Percentiles rank a stretch among this genome's conserved stretches.
These are phyloP conservation scores for Fusarium buharicum DNA, from an alignment of 2,329 filamentous ascomycete species.

Conservation along the genomic window DNA sequence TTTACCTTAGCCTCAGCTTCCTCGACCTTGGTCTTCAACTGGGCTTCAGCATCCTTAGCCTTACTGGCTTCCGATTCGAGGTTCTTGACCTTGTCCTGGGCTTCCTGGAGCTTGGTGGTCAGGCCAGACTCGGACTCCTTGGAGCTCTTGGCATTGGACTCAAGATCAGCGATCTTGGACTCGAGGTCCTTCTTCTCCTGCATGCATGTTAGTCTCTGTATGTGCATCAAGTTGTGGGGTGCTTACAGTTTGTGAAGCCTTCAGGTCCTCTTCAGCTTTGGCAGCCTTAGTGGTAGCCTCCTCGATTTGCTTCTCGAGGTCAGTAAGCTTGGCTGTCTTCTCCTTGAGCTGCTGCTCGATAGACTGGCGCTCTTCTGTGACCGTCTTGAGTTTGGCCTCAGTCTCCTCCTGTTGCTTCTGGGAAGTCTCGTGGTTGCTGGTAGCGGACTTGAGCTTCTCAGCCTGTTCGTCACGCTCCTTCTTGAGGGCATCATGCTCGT, in stretches of 20 bases:
- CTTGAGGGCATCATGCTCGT: constrained; percentile 38
- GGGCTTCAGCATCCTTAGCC: constrained; percentile 35
- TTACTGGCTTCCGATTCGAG: constrained; percentile 29
- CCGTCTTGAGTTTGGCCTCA: constrained; percentile 42
- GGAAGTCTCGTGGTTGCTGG: constrained; percentile 27
- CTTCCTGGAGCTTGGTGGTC: constrained; percentile 37
- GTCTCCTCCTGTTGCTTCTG: constrained; percentile 39
- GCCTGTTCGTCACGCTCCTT: constrained; percentile 37
- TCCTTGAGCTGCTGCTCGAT: constrained; percentile 49
- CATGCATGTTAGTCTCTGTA: constrained; percentile 18
- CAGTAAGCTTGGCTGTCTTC: constrained; percentile 45
- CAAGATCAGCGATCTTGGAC: constrained; percentile 30
- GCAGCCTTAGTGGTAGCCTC: constrained; percentile 52
- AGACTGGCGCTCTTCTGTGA: constrained; percentile 44
- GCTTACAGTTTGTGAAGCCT: constrained; percentile 48
- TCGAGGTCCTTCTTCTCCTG: constrained; percentile 43
- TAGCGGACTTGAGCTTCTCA: constrained; percentile 37
- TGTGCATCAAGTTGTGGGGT: neutral
- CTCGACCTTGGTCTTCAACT: constrained; percentile 29
- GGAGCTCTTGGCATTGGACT: constrained; percentile 32
- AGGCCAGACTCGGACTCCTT: constrained; percentile 36
- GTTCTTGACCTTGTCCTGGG: constrained; percentile 24
- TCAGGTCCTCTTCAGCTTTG: constrained; percentile 53
- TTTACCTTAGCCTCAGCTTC: constrained; percentile 16
- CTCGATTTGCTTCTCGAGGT: constrained; percentile 48